Evolutionary conservation across 1,284 basidiomycete genomes (phyloP), one percentile per base, ranked within the genome.

Genomic region (Tremellales sp.): DNA sequence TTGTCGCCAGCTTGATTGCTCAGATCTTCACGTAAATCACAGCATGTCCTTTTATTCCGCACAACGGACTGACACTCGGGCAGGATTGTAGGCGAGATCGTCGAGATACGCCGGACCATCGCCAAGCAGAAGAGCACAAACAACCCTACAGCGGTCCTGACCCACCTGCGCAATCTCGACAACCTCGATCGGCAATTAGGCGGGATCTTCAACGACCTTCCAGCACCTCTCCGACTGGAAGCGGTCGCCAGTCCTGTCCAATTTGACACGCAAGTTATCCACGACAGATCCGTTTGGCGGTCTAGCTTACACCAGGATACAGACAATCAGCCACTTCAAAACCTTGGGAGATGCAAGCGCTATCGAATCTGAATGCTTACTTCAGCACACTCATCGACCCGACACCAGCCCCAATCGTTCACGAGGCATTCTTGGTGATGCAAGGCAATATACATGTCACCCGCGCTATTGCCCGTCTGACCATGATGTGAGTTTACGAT

Each of bases 371-470:
- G 10, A 39, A 39, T 39, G 19, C 19, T 17, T 39, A 39, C 36
- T 19, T 39, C 10, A 39, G 36, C 36, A 39, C 10, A 7, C 19
- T 39, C 10, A 19, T 39, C 36, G 19, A 19, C 36, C 8, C 10
- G 10, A 17, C 11, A n/a, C 10, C 10, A 7, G 19, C 36, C 8
- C 36, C 48, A 21, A 37, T 44, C 24, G 36, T 41, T 3, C 43
- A 40, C 23, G 48, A 49, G n/a, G 31, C 48, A 7, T 49, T 43
- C 41, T 19, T 43, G 12, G 48, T 49, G 2, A 21, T 49, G 33
- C 41, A 49, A 22, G 48, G 48, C 5, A 49, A 49, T 24, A 23
- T 43, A 10, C 42, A 49, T 23, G 42, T 49, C 10, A 49, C 48
- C 21, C 29, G 42, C 27, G 48, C 48, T 23, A n/a, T 49, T 15